Evolutionary conservation across 495 filamentous ascomycete species (phyloP), one percentile per base, ranked within the genome.

Genomic region (Tuber melanosporum): DNA sequence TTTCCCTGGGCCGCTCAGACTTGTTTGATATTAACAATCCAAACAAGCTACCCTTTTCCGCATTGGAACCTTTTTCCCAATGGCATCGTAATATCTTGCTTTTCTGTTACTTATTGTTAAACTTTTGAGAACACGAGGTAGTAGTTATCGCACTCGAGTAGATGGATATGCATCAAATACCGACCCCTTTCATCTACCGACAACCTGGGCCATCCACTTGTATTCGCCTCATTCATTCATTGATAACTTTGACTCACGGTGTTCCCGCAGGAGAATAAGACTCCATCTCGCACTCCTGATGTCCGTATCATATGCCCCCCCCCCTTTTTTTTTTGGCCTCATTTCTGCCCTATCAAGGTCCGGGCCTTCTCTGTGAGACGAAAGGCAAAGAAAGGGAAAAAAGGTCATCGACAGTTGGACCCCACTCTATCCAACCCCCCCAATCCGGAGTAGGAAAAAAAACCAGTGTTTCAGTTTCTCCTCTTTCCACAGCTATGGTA

Each of bases 341-440:
- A 36, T 36, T 36, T 19, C 57, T 80, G 41, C 77, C 78, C 79
- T 80, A 80, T 80, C 78, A 74, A 79, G 73, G 79, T 80, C 71
- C 43, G 44, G 66, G 66, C 77, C 74, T 72, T 49, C 77, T 47
- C 73, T 72, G 46, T 71, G 42, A 80, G 78, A 76, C 78, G 14
- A 66, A 19, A 7, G 57, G 57, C 57, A 66, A 66, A 66, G 57
- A 66, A 12, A 66, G 57, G 57, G 32, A 32, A 66, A 76, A 72
- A 26, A 75, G 70, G 72, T 57, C 66, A 44, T 78, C 71, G 45
- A 78, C 52, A 70, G 74, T 69, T 76, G 66, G 78, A 76, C 78
- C 78, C 78, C 78, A 80, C 78, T 79, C 73, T 71, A 71, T 69
- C 57, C 57, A 66, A 36, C 57, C 26, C 57, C 32, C 52, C 57